A percentile compares a stretch with the other conserved stretches of the same genome.
Evolutionary conservation across 2,329 filamentous ascomycete species (phyloP).

Genomic region (Talaromyces sp.): DNA sequence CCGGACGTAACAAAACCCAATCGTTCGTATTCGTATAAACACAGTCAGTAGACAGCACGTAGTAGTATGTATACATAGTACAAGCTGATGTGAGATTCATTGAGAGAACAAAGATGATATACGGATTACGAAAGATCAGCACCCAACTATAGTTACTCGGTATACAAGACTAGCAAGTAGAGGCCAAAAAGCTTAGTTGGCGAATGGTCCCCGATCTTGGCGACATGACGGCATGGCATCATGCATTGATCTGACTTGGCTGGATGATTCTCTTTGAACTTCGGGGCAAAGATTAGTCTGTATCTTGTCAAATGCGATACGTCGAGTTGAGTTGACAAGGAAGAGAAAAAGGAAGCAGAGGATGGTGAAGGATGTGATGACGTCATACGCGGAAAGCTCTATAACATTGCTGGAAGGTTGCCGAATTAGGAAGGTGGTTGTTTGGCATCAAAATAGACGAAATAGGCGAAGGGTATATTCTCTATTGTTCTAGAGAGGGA

Average conservation of each 20-base stretch:
- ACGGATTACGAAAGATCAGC: neutral
- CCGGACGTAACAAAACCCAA: neutral
- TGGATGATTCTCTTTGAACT: neutral
- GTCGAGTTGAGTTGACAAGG: neutral
- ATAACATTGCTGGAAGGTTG: neutral
- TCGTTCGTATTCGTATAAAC: neutral
- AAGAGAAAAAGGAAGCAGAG: neutral
- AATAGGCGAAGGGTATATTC: neutral
- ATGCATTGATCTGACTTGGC: neutral
- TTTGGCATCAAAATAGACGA: neutral
- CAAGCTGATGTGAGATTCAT: neutral
- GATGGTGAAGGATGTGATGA: neutral
- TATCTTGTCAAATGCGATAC: neutral
- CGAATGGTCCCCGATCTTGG: neutral
- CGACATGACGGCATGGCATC: neutral
- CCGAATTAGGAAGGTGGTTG: neutral
- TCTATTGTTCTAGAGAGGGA: neutral
- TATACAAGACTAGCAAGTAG: neutral
- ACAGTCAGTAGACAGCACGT: no score
- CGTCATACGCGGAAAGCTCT: neutral
- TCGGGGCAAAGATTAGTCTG: neutral
- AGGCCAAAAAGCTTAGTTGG: conserved; percentile 1
- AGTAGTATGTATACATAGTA: no score
- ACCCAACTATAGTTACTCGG: no score
- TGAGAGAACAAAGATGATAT: neutral